phyloP scores from a whole-genome alignment of 345 rosid species.

The Eucalyptus viminalis region DNA sequence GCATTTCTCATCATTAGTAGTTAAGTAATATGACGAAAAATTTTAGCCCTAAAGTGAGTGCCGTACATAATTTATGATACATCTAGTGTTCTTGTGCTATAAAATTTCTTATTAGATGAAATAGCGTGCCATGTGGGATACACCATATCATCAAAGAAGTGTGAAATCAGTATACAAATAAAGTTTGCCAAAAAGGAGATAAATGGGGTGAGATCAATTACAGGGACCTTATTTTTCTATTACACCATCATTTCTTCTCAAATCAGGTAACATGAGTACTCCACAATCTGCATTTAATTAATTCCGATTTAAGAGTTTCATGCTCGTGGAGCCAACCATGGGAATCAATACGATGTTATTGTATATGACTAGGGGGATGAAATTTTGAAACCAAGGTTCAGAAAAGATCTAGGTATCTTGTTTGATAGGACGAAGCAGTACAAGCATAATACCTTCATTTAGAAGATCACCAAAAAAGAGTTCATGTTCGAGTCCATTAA shows the following conservation, averaged over 20 bases:
- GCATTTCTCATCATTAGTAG: no score
- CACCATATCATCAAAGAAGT: not conserved
- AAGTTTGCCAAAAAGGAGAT: no score
- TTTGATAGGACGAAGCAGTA: not conserved
- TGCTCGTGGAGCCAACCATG: not conserved
- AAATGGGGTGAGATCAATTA: no score
- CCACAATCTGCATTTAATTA: no score
- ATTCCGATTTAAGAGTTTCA: not conserved
- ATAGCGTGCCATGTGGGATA: not conserved
- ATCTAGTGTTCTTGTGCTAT: no score
- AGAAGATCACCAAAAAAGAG: no score
- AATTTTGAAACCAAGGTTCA: fast-evolving
- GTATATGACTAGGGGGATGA: not conserved
- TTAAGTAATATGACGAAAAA: fast-evolving
- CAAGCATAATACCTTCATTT: no score
- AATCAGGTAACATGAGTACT: no score
- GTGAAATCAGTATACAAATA: not conserved
- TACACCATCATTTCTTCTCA: no score
- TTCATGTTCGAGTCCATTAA: no score
- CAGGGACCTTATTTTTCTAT: no score
- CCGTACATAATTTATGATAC: fast-evolving
- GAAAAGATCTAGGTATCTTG: not conserved
- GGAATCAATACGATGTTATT: not conserved
- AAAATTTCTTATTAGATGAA: not conserved
- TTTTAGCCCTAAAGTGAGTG: no score